Evolutionary conservation across 2,329 filamentous ascomycete species (phyloP), one percentile per base, ranked within the genome.

Genomic region (Metarhizium humberi): DNA sequence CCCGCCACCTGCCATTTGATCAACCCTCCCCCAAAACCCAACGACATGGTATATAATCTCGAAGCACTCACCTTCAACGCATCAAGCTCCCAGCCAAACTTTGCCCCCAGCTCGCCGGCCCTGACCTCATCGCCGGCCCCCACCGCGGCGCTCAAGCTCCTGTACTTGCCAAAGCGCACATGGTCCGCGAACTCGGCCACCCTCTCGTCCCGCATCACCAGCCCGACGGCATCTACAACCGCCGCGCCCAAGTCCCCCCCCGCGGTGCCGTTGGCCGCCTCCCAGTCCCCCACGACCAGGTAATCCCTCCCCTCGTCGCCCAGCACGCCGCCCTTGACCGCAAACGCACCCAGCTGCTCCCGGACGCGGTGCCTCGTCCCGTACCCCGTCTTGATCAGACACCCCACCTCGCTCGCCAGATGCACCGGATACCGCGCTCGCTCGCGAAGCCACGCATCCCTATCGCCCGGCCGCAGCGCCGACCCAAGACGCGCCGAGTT

Each of bases 301-400:
- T 77, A 73, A 30, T 74, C 71, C 57, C 67, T 63, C n/a, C 71
- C 70, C 53, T 73, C 67, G 11, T 69, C 56, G 46, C 64, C 64
- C 55, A 75, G 57, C 48, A 72, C 70, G 6, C 59, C 63, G n/a
- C 65, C 67, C 16, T 62, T 62, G 11, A 58, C 57, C 18, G 58
- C 55, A 47, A 79, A 68, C 0, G 78, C 77, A 46, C 72, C 67
- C 11, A 81, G 65, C 63, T 78, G 74, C 11, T 73, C 71, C 4
- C 71, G 66, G 32, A 81, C 68, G 14, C 79, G 73, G 51, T 74
- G 66, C 50, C 73, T 73, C 18, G 79, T 81, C 54, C 78, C 79
- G 62, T 78, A 81, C 34, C 79, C 79, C 4, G 78, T 81, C 67
- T 82, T 82, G 59, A 82, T 66, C 51, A 82, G 71, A 58, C 78